phyloP scores from a whole-genome alignment of 768 basidiomycete species.

The Phaeotremella fagi region DNA sequence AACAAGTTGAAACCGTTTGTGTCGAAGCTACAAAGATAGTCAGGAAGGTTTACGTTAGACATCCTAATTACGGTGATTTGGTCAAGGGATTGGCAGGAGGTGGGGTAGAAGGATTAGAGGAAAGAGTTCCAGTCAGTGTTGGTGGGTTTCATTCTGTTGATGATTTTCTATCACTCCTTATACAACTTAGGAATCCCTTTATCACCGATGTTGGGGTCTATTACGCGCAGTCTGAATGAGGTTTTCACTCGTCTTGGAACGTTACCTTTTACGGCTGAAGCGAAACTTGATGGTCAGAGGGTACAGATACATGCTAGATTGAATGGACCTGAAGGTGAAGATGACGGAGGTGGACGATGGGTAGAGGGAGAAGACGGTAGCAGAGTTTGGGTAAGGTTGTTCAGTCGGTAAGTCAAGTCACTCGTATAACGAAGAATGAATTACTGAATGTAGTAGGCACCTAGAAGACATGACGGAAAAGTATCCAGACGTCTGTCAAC shows the following conservation, averaged over 20 bases:
- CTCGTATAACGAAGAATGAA: neutral
- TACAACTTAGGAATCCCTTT: conserved; percentile 64
- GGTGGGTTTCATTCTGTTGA: conserved; percentile 54
- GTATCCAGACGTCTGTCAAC: conserved; percentile 75
- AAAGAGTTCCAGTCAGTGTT: conserved; percentile 62
- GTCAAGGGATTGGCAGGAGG: conserved; percentile 55
- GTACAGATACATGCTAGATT: conserved; percentile 50
- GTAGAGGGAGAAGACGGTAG: conserved; percentile 31
- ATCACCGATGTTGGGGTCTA: conserved; percentile 79
- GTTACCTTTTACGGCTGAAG: conserved; percentile 74
- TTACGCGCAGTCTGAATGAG: conserved; percentile 74
- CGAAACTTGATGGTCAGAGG: conserved; percentile 73
- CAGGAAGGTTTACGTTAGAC: conserved; percentile 59
- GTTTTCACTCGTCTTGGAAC: conserved; percentile 66
- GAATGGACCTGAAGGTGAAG: conserved; percentile 48
- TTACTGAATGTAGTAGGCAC: conserved; percentile 56
- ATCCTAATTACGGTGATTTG: conserved; percentile 53
- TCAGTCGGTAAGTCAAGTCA: conserved; percentile 53
- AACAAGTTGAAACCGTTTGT: conserved; percentile 51
- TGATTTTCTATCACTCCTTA: neutral
- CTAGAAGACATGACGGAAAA: conserved; percentile 90
- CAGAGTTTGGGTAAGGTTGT: conserved; percentile 59
- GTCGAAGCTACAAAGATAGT: conserved; percentile 61
- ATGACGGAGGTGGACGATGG: conserved; percentile 58
- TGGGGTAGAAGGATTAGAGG: conserved; percentile 60